A percentile compares a stretch with the other conserved stretches of the same genome.
Conservation (phyloP, 345 rosid species). For the Eucalyptus victrix region DNA sequence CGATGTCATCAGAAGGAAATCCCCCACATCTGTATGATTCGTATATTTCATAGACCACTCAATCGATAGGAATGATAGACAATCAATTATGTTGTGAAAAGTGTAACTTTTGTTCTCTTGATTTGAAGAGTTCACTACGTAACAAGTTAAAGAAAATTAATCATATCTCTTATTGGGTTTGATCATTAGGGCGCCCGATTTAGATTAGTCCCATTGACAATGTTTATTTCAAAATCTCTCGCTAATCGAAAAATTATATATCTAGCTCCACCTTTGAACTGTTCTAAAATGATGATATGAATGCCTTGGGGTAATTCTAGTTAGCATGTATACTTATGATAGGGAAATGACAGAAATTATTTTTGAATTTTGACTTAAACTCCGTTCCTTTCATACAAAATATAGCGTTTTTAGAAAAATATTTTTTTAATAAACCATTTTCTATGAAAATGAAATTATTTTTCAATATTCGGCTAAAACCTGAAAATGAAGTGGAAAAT, state of each 20-base stretch:
- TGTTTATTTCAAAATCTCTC: not conserved
- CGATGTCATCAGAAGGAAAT: not conserved
- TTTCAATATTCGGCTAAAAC: fast-evolving
- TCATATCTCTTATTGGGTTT: not conserved
- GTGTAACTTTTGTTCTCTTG: not conserved
- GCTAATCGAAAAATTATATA: not conserved
- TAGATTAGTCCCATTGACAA: not conserved
- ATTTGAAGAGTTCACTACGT: not conserved
- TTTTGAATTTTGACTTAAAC: no score
- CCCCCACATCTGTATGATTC: not conserved
- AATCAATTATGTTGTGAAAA: not conserved
- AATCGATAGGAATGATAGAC: fast-evolving
- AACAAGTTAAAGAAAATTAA: not conserved
- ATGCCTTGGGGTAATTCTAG: not conserved
- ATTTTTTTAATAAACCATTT: no score
- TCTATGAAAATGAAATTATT: no score
- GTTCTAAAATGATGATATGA: not conserved
- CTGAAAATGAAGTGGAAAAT: no score
- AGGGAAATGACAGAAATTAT: no score
- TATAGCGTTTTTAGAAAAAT: fast-evolving
- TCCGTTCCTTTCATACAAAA: fast-evolving
- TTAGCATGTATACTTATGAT: not conserved
- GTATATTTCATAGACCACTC: fast-evolving
- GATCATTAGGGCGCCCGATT: not conserved
- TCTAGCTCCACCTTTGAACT: not conserved